These are phyloP conservation scores for Apiospora marii DNA, from an alignment of 2,329 filamentous ascomycete genomes.

Conservation along the genomic window DNA sequence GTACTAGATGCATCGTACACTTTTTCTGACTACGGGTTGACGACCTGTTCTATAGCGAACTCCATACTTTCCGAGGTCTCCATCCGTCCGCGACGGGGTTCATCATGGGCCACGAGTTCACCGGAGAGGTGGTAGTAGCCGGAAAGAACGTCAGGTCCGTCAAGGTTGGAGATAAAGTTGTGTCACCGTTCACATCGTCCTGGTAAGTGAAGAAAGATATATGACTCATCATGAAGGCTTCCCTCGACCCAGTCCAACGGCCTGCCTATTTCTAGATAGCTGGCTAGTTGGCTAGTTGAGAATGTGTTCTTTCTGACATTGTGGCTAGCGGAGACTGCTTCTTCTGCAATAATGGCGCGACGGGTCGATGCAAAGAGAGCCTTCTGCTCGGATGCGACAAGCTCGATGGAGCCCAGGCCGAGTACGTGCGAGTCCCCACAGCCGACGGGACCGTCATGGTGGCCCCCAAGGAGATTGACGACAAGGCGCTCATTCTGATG, in stretches of 20 bases:
- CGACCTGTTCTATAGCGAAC: slow-evolving; percentile 63
- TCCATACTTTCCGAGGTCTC: slow-evolving; percentile 87
- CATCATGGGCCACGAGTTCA: slow-evolving; percentile 87
- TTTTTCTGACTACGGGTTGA: not conserved
- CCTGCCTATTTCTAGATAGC: not conserved
- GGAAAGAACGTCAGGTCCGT: slow-evolving; percentile 74
- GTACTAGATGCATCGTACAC: not conserved
- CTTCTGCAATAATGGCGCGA: slow-evolving; percentile 80
- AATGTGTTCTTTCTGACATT: not conserved
- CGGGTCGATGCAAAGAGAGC: slow-evolving; percentile 77
- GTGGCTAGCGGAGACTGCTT: slow-evolving; percentile 73
- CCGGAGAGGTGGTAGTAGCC: slow-evolving; percentile 73
- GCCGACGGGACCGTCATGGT: slow-evolving; percentile 84
- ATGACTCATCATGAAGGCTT: too few relatives aligned
- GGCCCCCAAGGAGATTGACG: slow-evolving; percentile 74
- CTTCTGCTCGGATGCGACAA: slow-evolving; percentile 73
- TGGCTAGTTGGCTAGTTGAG: not conserved
- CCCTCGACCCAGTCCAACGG: not conserved
- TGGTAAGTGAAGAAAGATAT: slow-evolving; percentile 60
- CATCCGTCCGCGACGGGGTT: slow-evolving; percentile 71
- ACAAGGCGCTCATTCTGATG: slow-evolving; percentile 84
- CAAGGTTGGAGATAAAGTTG: slow-evolving; percentile 77
- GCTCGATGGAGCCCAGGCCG: slow-evolving; percentile 82
- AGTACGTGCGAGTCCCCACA: slow-evolving; percentile 81
- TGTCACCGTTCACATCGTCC: slow-evolving; percentile 83